Conservation (phyloP, 768 basidiomycete genomes). For the Hemileccinum rubropunctum region DNA sequence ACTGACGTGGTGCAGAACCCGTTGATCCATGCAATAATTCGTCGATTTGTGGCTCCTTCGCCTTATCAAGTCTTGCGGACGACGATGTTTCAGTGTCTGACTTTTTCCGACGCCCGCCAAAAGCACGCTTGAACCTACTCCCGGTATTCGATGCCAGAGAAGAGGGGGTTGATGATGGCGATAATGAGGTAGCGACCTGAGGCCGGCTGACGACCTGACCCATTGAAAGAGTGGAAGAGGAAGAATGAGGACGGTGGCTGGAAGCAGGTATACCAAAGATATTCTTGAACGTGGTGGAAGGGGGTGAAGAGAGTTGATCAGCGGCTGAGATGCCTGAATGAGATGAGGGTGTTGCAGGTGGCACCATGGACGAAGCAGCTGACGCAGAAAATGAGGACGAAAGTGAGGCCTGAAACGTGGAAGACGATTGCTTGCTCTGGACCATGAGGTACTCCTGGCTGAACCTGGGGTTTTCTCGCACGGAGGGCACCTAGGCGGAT, state of each 20-base stretch:
- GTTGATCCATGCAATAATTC: constrained; percentile 13
- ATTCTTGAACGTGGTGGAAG: constrained; percentile 35
- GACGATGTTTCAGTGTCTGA: constrained; percentile 20
- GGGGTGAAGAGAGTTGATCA: constrained; percentile 41
- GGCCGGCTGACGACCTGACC: constrained; percentile 36
- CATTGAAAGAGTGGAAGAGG: constrained; percentile 30
- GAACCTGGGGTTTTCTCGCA: constrained; percentile 19
- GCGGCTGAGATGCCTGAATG: constrained; percentile 41
- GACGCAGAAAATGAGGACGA: constrained; percentile 47
- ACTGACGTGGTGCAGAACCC: constrained; percentile 19
- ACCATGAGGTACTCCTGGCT: constrained; percentile 25
- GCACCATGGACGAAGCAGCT: constrained; percentile 39
- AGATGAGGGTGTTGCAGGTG: constrained; percentile 35
- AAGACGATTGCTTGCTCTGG: constrained; percentile 37
- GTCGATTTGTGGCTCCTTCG: constrained; percentile 19
- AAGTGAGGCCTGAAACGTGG: constrained; percentile 40
- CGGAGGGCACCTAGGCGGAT: constrained; percentile 19
- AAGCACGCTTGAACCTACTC: constrained; percentile 30
- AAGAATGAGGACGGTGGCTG: constrained; percentile 21
- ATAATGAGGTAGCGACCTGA: constrained; percentile 20
- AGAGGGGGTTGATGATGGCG: constrained; percentile 29
- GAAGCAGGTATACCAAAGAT: constrained; percentile 28
- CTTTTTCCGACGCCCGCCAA: constrained; percentile 34
- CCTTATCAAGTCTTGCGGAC: constrained; percentile 21
- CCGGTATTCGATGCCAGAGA: constrained; percentile 24